phyloP scores from a whole-genome alignment of 1,139 yeast genomes.

The Candida sp. region DNA sequence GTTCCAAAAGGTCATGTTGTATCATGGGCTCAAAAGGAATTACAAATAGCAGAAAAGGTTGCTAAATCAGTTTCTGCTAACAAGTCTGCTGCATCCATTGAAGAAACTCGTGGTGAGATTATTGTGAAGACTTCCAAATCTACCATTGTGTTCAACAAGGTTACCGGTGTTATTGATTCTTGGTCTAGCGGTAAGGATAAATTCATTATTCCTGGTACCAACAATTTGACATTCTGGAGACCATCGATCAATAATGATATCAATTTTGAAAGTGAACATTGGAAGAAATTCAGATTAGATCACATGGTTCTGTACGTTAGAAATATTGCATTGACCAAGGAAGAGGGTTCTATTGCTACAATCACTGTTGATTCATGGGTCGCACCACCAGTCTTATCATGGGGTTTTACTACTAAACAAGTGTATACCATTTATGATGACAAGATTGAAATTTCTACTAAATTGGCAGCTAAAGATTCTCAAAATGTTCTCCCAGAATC shows the following conservation, averaged over 20 bases:
- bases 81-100: slow-evolving; percentile 1
- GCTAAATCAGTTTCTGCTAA: background rate
- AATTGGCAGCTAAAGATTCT: slow-evolving; percentile 5
- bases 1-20: slow-evolving; percentile 16
- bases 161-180: slow-evolving; percentile 5
- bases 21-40: slow-evolving; percentile 19
- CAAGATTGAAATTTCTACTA: slow-evolving; percentile 6
- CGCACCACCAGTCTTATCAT: slow-evolving; percentile 12
- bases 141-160: slow-evolving; percentile 4
- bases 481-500: slow-evolving; percentile 8
- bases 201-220: slow-evolving; percentile 3
- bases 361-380: slow-evolving; percentile 7
- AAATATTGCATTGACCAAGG: slow-evolving; percentile 3
- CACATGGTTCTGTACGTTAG: slow-evolving; percentile 7
- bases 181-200: slow-evolving; percentile 5
- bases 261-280: slow-evolving; percentile 12
- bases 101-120: slow-evolving; percentile 5
- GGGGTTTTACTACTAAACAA: slow-evolving; percentile 12
- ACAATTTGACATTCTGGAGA: slow-evolving; percentile 21
- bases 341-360: slow-evolving; percentile 3
- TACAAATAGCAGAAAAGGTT: background rate
- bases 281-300: slow-evolving; percentile 12
- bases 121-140: background rate
- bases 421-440: slow-evolving; percentile 7
- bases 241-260: slow-evolving; percentile 28